These are phyloP conservation scores for Acanthamoeba culbertsoni DNA, from an alignment of 208 protist genomes.

Conservation along the genomic window DNA sequence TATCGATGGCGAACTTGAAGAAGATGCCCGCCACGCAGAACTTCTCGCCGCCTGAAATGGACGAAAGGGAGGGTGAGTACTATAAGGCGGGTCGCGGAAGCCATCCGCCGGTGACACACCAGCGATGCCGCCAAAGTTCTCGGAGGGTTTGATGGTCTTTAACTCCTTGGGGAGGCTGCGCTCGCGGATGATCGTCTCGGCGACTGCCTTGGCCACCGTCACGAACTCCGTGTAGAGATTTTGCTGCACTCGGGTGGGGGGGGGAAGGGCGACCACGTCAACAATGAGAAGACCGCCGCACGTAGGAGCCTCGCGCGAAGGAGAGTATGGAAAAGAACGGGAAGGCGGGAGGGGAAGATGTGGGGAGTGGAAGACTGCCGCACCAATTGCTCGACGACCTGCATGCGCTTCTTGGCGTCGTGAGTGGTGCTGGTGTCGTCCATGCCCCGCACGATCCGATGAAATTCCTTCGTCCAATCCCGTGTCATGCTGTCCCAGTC, in stretches of 20 bases:
- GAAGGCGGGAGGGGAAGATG: neutral
- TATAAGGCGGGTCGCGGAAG: too few species aligned
- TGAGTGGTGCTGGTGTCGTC: neutral
- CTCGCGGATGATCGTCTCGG: conserved; percentile 24
- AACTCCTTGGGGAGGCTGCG: neutral
- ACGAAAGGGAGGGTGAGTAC: too few species aligned
- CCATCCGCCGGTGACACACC: neutral
- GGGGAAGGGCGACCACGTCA: too few species aligned
- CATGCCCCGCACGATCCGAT: neutral
- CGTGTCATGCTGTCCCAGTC: neutral
- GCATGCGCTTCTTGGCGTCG: conserved; percentile 17
- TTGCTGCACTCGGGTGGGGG: neutral
- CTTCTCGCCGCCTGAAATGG: conserved; percentile 20
- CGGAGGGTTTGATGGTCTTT: conserved; percentile 24
- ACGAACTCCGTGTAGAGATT: conserved; percentile 25
- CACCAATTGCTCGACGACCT: conserved; percentile 11
- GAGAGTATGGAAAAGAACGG: neutral
- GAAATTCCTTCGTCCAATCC: conserved; percentile 41
- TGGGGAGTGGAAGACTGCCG: neutral
- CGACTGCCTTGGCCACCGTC: conserved; percentile 27
- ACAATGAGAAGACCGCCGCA: too few species aligned
- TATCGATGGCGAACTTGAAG: conserved; percentile 58
- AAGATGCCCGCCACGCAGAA: conserved; percentile 53
- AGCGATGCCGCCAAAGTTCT: conserved; percentile 22
- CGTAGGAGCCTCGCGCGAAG: too few species aligned